These are phyloP conservation scores for Chaetoscypha palmicola DNA, from an alignment of 2,329 filamentous ascomycete genomes.

Conservation along the genomic window DNA sequence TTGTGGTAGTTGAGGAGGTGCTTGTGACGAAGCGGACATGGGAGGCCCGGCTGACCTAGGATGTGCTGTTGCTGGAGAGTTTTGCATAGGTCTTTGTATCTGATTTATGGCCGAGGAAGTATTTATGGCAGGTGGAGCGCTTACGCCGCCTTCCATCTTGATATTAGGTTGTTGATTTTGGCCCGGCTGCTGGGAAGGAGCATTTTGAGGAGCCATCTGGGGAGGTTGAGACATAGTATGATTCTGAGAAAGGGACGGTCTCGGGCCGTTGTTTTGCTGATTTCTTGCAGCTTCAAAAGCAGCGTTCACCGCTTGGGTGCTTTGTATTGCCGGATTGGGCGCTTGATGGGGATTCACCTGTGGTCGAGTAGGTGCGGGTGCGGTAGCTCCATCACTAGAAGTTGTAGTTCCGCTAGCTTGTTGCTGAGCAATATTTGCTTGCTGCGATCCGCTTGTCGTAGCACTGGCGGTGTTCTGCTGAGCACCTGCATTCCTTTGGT, in stretches of 20 bases:
- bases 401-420: constrained; percentile 7
- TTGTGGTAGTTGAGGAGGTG: constrained; percentile 18
- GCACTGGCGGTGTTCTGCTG: constrained; percentile 24
- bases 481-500: constrained; percentile 21
- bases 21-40: constrained; percentile 20
- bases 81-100: constrained; percentile 23
- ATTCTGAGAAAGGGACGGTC: constrained; percentile 24
- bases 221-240: constrained; percentile 15
- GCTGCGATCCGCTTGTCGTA: constrained; percentile 20
- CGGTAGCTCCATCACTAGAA: constrained; percentile 9
- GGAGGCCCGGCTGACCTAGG: constrained; percentile 15
- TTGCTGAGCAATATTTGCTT: constrained; percentile 26
- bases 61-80: constrained; percentile 27
- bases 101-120: constrained; percentile 25
- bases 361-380: constrained; percentile 23
- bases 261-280: constrained; percentile 27
- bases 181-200: constrained; percentile 18
- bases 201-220: constrained; percentile 18
- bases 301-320: constrained; percentile 30
- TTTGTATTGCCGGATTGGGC: constrained; percentile 26
- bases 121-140: constrained; percentile 26
- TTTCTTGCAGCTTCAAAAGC: constrained; percentile 31
- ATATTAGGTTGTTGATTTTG: constrained; percentile 20
- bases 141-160: constrained; percentile 23
- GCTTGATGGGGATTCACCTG: constrained; percentile 26